A percentile compares a stretch with the other conserved stretches of the same genome.
phyloP scores from a whole-genome alignment of 2,329 filamentous ascomycete species.

The Proliferodiscus dingleyae region DNA sequence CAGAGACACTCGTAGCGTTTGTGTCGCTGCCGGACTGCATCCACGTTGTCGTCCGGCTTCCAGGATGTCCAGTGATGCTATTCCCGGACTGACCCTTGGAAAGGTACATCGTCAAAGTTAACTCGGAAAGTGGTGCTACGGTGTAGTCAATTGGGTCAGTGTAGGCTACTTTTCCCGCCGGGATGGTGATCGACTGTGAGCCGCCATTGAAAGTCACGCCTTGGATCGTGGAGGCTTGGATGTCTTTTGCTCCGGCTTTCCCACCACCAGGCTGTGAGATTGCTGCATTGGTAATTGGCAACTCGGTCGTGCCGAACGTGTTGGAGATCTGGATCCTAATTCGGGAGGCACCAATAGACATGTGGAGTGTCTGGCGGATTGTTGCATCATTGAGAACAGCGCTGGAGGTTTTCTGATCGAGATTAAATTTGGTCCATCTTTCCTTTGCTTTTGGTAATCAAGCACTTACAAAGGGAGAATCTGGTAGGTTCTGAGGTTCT shows the following conservation, averaged over 20 bases:
- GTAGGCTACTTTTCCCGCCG: constrained; percentile 52
- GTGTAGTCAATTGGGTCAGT: constrained; percentile 56
- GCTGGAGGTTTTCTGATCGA: constrained; percentile 2
- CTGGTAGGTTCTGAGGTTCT: constrained; percentile 14
- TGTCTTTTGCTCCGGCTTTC: constrained; percentile 2
- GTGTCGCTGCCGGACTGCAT: constrained; percentile 53
- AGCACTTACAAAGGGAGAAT: constrained; percentile 10
- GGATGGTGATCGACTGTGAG: constrained; percentile 35
- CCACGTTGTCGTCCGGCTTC: constrained; percentile 58
- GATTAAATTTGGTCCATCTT: neutral
- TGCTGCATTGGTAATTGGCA: neutral
- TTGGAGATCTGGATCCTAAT: constrained; percentile 18
- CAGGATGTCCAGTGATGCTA: constrained; percentile 59
- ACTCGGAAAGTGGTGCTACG: constrained; percentile 44
- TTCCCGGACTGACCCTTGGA: constrained; percentile 50
- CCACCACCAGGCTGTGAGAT: neutral
- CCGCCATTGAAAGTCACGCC: constrained; percentile 5
- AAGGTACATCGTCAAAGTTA: constrained; percentile 56
- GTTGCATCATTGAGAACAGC: constrained; percentile 11
- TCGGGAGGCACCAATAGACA: constrained; percentile 6
- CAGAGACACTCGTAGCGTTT: constrained; percentile 40
- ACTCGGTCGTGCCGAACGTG: constrained; percentile 10
- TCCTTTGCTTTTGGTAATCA: neutral
- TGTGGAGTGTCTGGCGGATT: constrained; percentile 15
- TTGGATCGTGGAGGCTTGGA: neutral